Percentiles rank a stretch among this genome's conserved stretches.
Evolutionary conservation across 768 basidiomycete genomes (phyloP).

Genomic region (Trametes maxima): DNA sequence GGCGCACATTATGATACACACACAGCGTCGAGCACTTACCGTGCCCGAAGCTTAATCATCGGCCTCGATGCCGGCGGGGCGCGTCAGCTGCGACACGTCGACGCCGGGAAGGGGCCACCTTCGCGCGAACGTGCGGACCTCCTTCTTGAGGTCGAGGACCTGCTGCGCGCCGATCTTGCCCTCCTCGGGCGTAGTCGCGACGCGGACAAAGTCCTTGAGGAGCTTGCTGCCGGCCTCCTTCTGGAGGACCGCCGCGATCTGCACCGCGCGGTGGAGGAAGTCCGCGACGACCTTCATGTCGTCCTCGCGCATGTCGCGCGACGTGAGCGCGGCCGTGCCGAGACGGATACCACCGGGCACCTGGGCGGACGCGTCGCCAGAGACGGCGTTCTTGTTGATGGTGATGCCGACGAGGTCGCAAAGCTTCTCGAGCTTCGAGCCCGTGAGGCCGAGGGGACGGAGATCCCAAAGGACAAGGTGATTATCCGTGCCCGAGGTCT

Average conservation of each 20-base stretch:
- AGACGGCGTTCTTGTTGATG: constrained; percentile 97
- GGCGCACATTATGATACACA: constrained; percentile 10
- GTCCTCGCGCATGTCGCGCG: constrained; percentile 86
- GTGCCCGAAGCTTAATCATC: constrained; percentile 35
- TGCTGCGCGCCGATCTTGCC: constrained; percentile 70
- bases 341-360: constrained; percentile 97
- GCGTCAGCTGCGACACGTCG: constrained; percentile 44
- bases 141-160: constrained; percentile 74
- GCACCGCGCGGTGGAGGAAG: constrained; percentile 93
- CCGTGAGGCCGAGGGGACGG: constrained; percentile 93
- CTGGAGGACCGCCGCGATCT: constrained; percentile 86
- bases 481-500: constrained; percentile 96
- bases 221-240: constrained; percentile 94
- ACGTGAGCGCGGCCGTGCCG: constrained; percentile 92
- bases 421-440: constrained; percentile 97
- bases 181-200: constrained; percentile 67
- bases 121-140: constrained; percentile 81
- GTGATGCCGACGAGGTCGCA: constrained; percentile 97
- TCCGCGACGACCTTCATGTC: constrained; percentile 87
- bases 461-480: constrained; percentile 98
- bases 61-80: constrained; percentile 67
- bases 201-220: constrained; percentile 92
- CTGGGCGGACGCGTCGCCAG: constrained; percentile 93
- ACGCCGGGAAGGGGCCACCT: constrained; percentile 95
- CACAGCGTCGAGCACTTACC: background rate